Evolutionary conservation across 169 alveolate species (phyloP), one percentile per base, ranked within the genome.

Genomic region (Perkinsus marinus): DNA sequence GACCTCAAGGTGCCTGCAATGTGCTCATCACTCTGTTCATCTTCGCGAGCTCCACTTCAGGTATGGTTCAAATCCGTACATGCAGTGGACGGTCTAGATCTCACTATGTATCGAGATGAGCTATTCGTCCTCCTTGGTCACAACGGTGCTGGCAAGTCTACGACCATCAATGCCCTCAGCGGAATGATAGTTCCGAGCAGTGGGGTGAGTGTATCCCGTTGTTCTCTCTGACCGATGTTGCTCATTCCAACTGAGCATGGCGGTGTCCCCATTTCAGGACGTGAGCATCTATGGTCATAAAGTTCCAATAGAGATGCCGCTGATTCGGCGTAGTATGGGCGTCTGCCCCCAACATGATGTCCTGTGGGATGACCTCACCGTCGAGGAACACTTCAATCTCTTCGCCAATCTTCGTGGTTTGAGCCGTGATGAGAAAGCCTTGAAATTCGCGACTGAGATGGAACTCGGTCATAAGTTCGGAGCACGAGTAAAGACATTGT

Each of bases 121-220:
- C 93, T 96, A 39, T 90, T 97, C 89, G 97, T 97, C 39, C 93
- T 97, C 39, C 94, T 97, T 43, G 99, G 99, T 16, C 97, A 96
- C 92, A 97, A 97, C 93, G 99, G 99, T 0, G 99, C 99, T n/a
- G 99, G 99, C 34, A 97, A 97, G 92, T 94, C 98, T n/a, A 97
- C 99, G 2, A 94, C 97, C 94, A 95, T 97, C 92, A 93, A 93
- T 89, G 94, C 96, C 68, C 89, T 96, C 41, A 95, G 97, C 68
- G 97, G 97, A 17, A 89, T 57, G 79, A 2, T 57, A 57, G 34
- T 19, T 2, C 79, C 79, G 34, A 57, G 37, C 34, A 57, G 79
- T 16, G 79, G 79, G 79, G 79, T 57, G 34, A 57, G 79, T 19
- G 3, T 10, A 41, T 3, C 46, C 46, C 10, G 46, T 41, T 41